phyloP scores from a whole-genome alignment of 2,329 filamentous ascomycete genomes.

The Coleophoma eucalyptorum region DNA sequence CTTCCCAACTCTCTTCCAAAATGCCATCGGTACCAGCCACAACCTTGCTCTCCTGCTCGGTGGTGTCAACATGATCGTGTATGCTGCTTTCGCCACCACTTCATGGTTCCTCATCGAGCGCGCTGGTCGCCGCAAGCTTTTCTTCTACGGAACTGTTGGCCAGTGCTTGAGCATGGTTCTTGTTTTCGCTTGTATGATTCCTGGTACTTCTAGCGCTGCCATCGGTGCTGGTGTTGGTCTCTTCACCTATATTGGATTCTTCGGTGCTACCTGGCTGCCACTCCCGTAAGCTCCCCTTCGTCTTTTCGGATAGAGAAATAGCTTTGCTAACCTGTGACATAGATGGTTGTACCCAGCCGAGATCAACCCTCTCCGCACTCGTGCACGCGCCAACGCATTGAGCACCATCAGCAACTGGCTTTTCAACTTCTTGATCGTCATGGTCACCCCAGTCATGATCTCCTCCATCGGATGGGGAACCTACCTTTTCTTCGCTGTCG shows the following conservation, averaged over 20 bases:
- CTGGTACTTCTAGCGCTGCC: conserved; percentile 19
- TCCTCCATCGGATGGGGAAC: conserved; percentile 29
- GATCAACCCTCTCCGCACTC: conserved; percentile 55
- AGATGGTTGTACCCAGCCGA: conserved; percentile 58
- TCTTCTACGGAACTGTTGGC: conserved; percentile 64
- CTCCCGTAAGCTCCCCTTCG: conserved; percentile 34
- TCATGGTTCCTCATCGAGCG: conserved; percentile 52
- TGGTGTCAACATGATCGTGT: conserved; percentile 53
- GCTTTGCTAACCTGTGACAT: no score
- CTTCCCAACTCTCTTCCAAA: conserved; percentile 47
- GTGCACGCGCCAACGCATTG: conserved; percentile 60
- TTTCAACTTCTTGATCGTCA: conserved; percentile 53
- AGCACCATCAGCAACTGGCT: conserved; percentile 47
- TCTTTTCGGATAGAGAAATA: no score
- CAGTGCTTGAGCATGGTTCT: conserved; percentile 66
- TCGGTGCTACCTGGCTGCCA: conserved; percentile 56
- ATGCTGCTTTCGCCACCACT: conserved; percentile 46
- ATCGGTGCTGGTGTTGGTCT: conserved; percentile 46
- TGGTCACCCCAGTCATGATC: conserved; percentile 35
- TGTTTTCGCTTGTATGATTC: conserved; percentile 32
- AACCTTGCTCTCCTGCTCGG: conserved; percentile 50
- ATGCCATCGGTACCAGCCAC: conserved; percentile 39
- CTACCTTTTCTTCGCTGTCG: conserved; percentile 32
- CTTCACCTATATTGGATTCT: conserved; percentile 60
- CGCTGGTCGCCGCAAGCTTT: conserved; percentile 65